Evolutionary conservation across 305 asterid genomes (phyloP), one percentile per base, ranked within the genome.

Genomic region (Vinca major): DNA sequence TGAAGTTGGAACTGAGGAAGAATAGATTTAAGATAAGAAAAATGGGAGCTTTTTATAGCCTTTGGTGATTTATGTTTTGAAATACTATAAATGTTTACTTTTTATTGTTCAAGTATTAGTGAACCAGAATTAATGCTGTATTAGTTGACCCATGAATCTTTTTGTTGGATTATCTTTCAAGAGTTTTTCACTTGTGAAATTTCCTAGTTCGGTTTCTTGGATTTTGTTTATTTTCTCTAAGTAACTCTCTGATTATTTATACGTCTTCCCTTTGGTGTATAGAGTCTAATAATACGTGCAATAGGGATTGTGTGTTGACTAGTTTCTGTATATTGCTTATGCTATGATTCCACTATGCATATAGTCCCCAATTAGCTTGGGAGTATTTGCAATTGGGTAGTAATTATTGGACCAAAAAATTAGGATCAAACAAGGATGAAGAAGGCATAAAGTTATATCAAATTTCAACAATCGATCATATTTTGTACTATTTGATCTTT

Each of bases 1-100:
- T n/a, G 94, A 71, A 41, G 77, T 45, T 21, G 80, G 80, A 21
- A 78, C 85, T 17, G 88, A 55, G 53, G 89, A 88, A 71, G 88
- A 89, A 78, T 83, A 85, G 77, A 82, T 68, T 26, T 26, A 26
- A 26, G 33, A 26, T 26, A 26, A n/a, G 5, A 3, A 16, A 37
- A 37, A 61, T 14, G 26, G 57, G 48, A 61, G 65, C 45, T 58
- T n/a, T n/a, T n/a, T n/a, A n/a, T n/a, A n/a, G n/a, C n/a, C n/a
- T n/a, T n/a, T 33, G 4, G 44, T 5, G 9, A 60, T 16, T 60
- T 39, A 39, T 61, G 47, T 0, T 4, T 14, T 41, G 5, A 8
- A 37, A 5, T 55, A 0, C 9, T 5, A 7, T 55, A 4, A 55
- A 16, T 55, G 7, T 45, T 21, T 57, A 21, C n/a, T 5, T 1